Conservation (phyloP, 2,329 filamentous ascomycete genomes). For the Talaromyces piceae region DNA sequence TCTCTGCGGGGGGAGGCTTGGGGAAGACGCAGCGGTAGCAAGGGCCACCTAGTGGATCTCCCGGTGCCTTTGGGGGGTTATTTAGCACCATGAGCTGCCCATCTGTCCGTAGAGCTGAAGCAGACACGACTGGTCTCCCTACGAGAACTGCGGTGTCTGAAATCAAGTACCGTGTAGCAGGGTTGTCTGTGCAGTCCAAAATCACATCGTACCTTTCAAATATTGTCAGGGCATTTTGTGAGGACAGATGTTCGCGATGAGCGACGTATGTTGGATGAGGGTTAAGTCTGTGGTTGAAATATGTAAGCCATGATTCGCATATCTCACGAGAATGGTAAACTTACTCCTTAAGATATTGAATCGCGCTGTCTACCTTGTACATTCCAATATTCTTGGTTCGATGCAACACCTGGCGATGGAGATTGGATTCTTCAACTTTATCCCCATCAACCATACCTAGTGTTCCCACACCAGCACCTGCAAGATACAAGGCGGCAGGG, state of each 20-base stretch:
- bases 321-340: slow-evolving; percentile 12
- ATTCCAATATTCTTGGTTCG: slow-evolving; percentile 61
- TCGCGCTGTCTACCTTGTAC: slow-evolving; percentile 73
- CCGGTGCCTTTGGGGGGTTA: slow-evolving; percentile 59
- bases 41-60: slow-evolving; percentile 57
- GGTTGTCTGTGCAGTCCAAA: slow-evolving; percentile 92
- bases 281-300: slow-evolving; percentile 54
- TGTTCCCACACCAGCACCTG: slow-evolving; percentile 76
- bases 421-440: slow-evolving; percentile 76
- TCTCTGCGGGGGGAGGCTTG: slow-evolving; percentile 73
- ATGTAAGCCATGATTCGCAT: neutral
- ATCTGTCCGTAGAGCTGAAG: slow-evolving; percentile 79
- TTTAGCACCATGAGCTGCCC: slow-evolving; percentile 89
- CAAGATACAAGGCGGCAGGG: slow-evolving; percentile 86
- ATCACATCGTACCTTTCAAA: slow-evolving; percentile 71
- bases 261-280: slow-evolving; percentile 58
- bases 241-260: slow-evolving; percentile 58
- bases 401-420: slow-evolving; percentile 88
- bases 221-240: slow-evolving; percentile 59
- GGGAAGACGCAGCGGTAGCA: slow-evolving; percentile 95
- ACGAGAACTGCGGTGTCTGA: slow-evolving; percentile 82
- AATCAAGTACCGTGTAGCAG: slow-evolving; percentile 83
- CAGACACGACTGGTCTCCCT: slow-evolving; percentile 73
- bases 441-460: slow-evolving; percentile 85
- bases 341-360: slow-evolving; percentile 51